Evolutionary conservation across 257 asterid genomes (phyloP).

Genomic region (Solanum paucissectum): DNA sequence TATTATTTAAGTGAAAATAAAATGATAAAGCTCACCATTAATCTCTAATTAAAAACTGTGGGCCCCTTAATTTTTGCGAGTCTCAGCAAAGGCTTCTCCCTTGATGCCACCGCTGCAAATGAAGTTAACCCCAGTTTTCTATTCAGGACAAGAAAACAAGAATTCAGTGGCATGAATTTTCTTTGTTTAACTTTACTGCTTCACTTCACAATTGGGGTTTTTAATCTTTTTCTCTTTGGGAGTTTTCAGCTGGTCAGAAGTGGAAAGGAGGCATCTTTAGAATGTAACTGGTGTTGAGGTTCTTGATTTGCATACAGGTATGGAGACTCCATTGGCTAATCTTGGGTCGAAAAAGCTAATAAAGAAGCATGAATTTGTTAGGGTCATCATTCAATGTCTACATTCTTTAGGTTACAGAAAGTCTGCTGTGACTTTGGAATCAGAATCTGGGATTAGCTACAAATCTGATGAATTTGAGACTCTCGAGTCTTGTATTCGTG

Average conservation of each 20-base stretch:
- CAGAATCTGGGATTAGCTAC: slow-evolving; percentile 56
- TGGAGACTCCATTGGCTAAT: slow-evolving; percentile 13
- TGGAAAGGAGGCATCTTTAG: background rate
- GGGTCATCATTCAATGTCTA: slow-evolving; percentile 55
- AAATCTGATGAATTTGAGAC: slow-evolving; percentile 43
- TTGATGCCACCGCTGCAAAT: background rate
- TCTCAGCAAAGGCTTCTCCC: background rate
- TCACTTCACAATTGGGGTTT: background rate
- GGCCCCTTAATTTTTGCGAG: background rate
- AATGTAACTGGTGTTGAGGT: slow-evolving; percentile 1
- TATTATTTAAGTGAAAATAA: too few species aligned
- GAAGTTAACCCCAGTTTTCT: background rate
- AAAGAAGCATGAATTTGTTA: slow-evolving; percentile 59
- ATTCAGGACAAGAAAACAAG: background rate
- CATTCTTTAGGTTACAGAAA: slow-evolving; percentile 58
- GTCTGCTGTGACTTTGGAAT: slow-evolving; percentile 69
- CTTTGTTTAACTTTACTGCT: background rate
- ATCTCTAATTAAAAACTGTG: background rate
- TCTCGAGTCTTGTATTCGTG: slow-evolving; percentile 39
- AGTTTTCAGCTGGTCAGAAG: background rate
- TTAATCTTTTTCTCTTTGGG: background rate
- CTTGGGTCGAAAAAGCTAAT: slow-evolving; percentile 56
- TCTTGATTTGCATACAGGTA: background rate
- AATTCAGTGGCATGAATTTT: background rate
- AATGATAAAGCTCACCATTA: background rate